Percentiles rank a stretch among this genome's conserved stretches.
Evolutionary conservation across 2,329 filamentous ascomycete genomes (phyloP).

Genomic region (Cryphonectria nitschkei): DNA sequence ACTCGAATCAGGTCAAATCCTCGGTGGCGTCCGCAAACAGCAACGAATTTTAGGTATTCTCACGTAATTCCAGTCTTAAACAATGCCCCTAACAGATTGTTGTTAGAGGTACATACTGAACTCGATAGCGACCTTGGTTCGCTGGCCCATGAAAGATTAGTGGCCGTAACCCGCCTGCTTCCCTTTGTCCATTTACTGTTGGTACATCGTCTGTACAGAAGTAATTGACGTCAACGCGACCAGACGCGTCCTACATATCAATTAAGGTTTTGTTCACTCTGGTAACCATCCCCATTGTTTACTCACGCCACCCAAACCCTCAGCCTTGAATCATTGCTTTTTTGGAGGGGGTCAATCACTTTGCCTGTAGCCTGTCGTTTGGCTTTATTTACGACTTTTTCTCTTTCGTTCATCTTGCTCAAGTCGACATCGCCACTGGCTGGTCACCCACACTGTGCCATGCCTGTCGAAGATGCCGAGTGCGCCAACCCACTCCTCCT

Average conservation of each 20-base stretch:
- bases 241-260: constrained; percentile 13
- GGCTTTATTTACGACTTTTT: background rate
- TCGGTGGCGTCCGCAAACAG: background rate
- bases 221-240: constrained; percentile 17
- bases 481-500: constrained; percentile 74
- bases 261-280: constrained; percentile 12
- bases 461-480: constrained; percentile 36
- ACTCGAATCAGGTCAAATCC: background rate
- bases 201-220: too few species aligned
- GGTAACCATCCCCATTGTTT: constrained; percentile 4
- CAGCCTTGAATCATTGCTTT: background rate
- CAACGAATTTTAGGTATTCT: background rate
- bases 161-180: background rate
- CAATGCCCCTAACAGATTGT: background rate
- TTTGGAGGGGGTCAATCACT: background rate
- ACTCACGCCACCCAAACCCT: background rate
- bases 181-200: background rate
- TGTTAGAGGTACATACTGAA: background rate
- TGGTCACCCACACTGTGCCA: constrained; percentile 13
- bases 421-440: background rate
- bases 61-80: too few species aligned
- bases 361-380: background rate
- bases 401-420: background rate
- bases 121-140: background rate
- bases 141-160: background rate